A percentile compares a stretch with the other conserved stretches of the same genome.
Evolutionary conservation across 148 eudicot genomes (phyloP).

Genomic region (Agrostemma githago): DNA sequence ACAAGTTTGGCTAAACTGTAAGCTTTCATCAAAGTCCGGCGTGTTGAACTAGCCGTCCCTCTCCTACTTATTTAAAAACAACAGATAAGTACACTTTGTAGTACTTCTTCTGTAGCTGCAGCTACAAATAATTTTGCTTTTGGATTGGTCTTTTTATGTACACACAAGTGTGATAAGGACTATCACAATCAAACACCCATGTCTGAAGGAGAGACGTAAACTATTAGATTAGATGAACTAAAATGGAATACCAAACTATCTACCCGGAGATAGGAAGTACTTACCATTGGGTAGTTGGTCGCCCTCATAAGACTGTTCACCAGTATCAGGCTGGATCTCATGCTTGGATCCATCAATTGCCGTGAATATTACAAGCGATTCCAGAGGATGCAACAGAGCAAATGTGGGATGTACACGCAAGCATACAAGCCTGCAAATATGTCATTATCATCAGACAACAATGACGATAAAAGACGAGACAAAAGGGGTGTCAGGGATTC

Average conservation of each 20-base stretch:
- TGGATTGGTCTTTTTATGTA: too few relatives aligned
- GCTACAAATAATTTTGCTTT: too few relatives aligned
- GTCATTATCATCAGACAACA: constrained; percentile 1
- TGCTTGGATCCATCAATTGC: constrained; percentile 77
- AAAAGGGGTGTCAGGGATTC: not conserved
- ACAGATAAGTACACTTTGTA: too few relatives aligned
- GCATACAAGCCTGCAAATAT: constrained; percentile 78
- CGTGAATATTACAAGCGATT: constrained; percentile 57
- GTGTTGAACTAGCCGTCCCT: not conserved
- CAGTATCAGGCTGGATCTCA: constrained; percentile 64
- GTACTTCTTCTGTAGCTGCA: too few relatives aligned
- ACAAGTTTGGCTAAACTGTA: not conserved
- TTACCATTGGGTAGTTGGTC: constrained; percentile 79
- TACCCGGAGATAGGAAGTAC: not conserved
- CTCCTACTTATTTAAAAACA: not conserved
- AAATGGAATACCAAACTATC: too few relatives aligned
- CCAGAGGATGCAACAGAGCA: constrained; percentile 54
- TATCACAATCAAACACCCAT: too few relatives aligned
- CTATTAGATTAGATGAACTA: not conserved
- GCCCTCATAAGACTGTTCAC: constrained; percentile 68
- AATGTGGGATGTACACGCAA: constrained; percentile 89
- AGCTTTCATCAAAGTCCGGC: too few relatives aligned
- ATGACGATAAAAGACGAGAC: constrained; percentile 5
- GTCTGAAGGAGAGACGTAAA: not conserved
- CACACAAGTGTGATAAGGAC: too few relatives aligned